phyloP scores from a whole-genome alignment of 768 basidiomycete species.

The Cystobasidium ongulense region DNA sequence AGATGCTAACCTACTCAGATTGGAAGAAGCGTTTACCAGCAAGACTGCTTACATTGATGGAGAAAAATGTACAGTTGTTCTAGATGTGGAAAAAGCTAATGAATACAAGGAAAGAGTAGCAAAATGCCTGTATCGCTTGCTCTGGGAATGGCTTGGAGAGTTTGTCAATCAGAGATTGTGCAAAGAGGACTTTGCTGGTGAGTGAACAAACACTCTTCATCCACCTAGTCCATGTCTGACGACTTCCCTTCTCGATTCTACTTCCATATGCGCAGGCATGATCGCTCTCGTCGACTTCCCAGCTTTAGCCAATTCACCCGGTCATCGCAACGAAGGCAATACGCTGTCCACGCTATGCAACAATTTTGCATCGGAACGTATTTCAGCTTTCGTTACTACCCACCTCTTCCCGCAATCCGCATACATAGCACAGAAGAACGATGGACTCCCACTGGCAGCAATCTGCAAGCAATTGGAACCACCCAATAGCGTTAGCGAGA shows the following conservation, averaged over 20 bases:
- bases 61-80: constrained; percentile 92
- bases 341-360: constrained; percentile 78
- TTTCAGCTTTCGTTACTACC: constrained; percentile 58
- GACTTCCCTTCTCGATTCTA: not conserved
- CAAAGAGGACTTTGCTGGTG: constrained; percentile 67
- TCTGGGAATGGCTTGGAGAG: constrained; percentile 95
- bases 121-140: constrained; percentile 80
- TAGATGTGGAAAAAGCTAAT: constrained; percentile 86
- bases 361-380: constrained; percentile 89
- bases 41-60: constrained; percentile 87
- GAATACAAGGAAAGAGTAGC: constrained; percentile 91
- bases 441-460: constrained; percentile 77
- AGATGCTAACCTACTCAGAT: constrained; percentile 40
- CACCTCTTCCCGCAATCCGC: constrained; percentile 58
- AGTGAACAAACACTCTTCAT: constrained; percentile 39
- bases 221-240: constrained; percentile 42
- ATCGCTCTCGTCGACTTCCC: constrained; percentile 92
- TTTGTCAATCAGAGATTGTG: constrained; percentile 91
- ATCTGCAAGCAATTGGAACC: constrained; percentile 55
- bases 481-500: constrained; percentile 74
- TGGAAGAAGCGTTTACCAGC: constrained; percentile 78
- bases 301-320: constrained; percentile 72
- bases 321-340: constrained; percentile 30
- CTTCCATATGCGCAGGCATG: constrained; percentile 45
- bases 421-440: constrained; percentile 71